Base-by-base conservation (phyloP, 257 asterid species). In the Salvia rosmarinus region DNA sequence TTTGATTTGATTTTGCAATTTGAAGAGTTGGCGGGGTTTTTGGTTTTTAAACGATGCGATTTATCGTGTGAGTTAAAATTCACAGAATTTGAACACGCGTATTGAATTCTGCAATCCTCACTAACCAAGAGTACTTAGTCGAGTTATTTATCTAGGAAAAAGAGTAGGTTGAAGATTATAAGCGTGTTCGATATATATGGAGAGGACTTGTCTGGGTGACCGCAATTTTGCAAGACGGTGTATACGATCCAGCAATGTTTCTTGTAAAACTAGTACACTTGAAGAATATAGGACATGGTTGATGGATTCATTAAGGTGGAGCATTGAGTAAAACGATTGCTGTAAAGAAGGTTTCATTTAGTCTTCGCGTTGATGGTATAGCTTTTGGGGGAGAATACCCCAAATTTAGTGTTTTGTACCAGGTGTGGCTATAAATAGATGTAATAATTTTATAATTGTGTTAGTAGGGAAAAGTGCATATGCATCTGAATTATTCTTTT, bases 1-100 rank as follows among this genome's bases (percentile, higher is more conserved):
- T 59, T 71, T 62, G 17, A 10, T 3, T 64, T 75, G 52, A 44
- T 69, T 69, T 62, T 9, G 54, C 16, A 32, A 21, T 52, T 68
- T 25, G 55, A 65, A 4, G 35, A 59, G 51, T 8, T 54, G 35
- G 40, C 39, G 63, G 57, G 54, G 69, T 6, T 12, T 56, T 79
- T 16, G 14, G 50, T 50, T 55, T 21, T 35, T 14, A 10, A 6
- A 43, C 5, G 21, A 30, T 47, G 70, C 14, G 19, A 28, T 64
- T 68, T 3, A 34, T 51, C 43, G 56, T 68, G 8, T 52, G 71
- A 20, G 68, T 30, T 42, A 52, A 62, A 66, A 25, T 57, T 72
- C 42, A 19, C 73, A 30, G 46, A 60, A 47, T 39, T 44, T 70
- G 30, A 8, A 8, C 46, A 19, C 43, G 59, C 49, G 37, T n/a